Conservation (phyloP, 2,329 filamentous ascomycete genomes). For the Hymenoscyphus fructigenus region DNA sequence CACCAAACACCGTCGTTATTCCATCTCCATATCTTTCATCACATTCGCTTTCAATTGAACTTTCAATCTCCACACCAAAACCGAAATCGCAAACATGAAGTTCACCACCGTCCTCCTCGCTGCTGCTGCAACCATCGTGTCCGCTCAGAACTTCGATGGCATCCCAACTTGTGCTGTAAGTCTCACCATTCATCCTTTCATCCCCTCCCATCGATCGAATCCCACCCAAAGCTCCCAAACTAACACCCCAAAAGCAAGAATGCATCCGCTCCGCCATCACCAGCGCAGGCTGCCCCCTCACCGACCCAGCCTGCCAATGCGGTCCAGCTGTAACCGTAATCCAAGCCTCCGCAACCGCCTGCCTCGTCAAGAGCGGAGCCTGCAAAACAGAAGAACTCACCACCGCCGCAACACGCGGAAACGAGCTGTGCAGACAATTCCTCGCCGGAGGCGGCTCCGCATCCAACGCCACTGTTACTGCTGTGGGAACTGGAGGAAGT, state of each 20-base stretch:
- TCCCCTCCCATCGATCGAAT: not conserved
- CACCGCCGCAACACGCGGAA: conserved; percentile 38
- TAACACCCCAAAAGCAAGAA: conserved; percentile 22
- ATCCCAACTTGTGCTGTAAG: conserved; percentile 45
- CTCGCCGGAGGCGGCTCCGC: conserved; percentile 19
- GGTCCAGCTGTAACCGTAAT: conserved; percentile 29
- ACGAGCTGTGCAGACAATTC: conserved; percentile 36
- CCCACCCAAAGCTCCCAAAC: conserved; percentile 9
- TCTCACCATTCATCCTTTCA: conserved; percentile 10
- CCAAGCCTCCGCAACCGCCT: conserved; percentile 35
- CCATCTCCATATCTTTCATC: not conserved
- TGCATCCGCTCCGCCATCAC: conserved; percentile 41
- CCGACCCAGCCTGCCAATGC: conserved; percentile 44
- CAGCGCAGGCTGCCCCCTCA: conserved; percentile 39
- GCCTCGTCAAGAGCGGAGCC: conserved; percentile 30
- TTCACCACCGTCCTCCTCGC: conserved; percentile 35
- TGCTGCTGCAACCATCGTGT: conserved; percentile 39
- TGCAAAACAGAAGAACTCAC: conserved; percentile 37
- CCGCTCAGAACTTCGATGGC: conserved; percentile 41
- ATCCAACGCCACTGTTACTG: conserved; percentile 11
- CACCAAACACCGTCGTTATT: not conserved
- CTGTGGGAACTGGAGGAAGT: not conserved
- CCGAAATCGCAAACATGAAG: conserved; percentile 42
- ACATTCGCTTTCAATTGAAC: not conserved
- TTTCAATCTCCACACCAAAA: not conserved